These are phyloP conservation scores for Castanea sativa DNA, from an alignment of 306 rosid species.

Conservation along the genomic window DNA sequence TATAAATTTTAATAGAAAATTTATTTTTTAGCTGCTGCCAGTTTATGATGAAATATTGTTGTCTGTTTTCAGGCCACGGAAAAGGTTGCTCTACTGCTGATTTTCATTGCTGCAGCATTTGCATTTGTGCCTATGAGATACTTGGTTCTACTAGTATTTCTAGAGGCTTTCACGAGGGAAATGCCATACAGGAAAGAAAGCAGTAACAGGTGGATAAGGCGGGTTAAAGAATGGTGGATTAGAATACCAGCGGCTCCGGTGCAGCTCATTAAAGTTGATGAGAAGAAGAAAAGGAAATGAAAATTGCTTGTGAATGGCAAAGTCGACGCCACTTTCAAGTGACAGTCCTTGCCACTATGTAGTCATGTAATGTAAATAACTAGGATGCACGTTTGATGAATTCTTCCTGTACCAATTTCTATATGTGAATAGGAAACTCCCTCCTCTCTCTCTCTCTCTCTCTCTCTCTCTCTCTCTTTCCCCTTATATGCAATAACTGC, in stretches of 20 bases:
- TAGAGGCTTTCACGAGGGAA: conserved; percentile 76
- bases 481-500: too few species aligned
- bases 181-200: conserved; percentile 82
- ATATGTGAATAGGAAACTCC: background rate
- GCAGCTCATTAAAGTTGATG: conserved; percentile 59
- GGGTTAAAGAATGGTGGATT: conserved; percentile 91
- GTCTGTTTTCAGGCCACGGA: conserved; percentile 68
- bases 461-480: too few species aligned
- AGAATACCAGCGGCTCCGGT: conserved; percentile 98
- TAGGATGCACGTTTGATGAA: background rate
- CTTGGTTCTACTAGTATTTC: conserved; percentile 46
- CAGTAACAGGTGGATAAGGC: conserved; percentile 55
- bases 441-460: too few species aligned
- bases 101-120: conserved; percentile 54
- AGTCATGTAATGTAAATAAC: background rate
- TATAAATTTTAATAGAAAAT: background rate
- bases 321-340: background rate
- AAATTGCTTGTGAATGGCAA: background rate
- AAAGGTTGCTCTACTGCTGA: conserved; percentile 55
- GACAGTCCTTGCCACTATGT: background rate
- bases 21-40: background rate
- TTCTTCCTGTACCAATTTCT: background rate
- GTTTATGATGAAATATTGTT: background rate
- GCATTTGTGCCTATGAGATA: conserved; percentile 65
- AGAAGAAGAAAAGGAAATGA: conserved; percentile 65